Evolutionary conservation across 306 rosid species (phyloP), one percentile per base, ranked within the genome.

Genomic region (Luffa acutangula): DNA sequence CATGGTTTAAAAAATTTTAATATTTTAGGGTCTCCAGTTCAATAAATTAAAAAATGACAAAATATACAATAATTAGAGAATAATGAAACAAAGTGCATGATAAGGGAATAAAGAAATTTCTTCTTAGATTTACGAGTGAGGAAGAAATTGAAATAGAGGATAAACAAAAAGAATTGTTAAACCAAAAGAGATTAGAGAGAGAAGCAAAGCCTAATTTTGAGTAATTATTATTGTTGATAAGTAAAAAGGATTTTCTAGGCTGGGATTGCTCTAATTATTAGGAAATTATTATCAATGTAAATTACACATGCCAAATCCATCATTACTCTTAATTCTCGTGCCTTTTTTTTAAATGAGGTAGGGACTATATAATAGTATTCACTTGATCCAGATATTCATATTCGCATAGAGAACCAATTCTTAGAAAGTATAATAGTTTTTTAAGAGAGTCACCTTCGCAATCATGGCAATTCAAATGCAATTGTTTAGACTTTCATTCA

Each of bases 401-500:
- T 13, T 52, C 2, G 8, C 37, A 10, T 3, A 59, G 41, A 63
- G 5, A 52, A 15, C 15, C 20, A 4, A 6, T 5, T 52, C 6
- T 14, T 14, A 14, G 15, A 14, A 52, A 52, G 5, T 4, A 52
- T 7, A 52, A 15, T 25, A 25, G 2, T 14, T 14, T 48, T 2
- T 31, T 0, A 12, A 64, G 20, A 65, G 4, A 15, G 8, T 7
- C 52, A 25, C 31, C 31, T 25, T 25, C 11, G 15, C n/a, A 39
- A 17, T 2, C 8, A 63, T 82, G 91, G 72, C 79, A 63, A 14
- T 82, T 51, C 85, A 15, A 71, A 33, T 77, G n/a, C 77, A 70
- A 15, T 37, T 84, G 49, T 45, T 81, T 65, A 63, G 85, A 74
- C 12, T 72, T 73, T 69, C 87, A 77, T 79, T 80, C 66, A 59